Evolutionary conservation across 2,329 filamentous ascomycete genomes (phyloP).

Genomic region (Aspergillus felis): DNA sequence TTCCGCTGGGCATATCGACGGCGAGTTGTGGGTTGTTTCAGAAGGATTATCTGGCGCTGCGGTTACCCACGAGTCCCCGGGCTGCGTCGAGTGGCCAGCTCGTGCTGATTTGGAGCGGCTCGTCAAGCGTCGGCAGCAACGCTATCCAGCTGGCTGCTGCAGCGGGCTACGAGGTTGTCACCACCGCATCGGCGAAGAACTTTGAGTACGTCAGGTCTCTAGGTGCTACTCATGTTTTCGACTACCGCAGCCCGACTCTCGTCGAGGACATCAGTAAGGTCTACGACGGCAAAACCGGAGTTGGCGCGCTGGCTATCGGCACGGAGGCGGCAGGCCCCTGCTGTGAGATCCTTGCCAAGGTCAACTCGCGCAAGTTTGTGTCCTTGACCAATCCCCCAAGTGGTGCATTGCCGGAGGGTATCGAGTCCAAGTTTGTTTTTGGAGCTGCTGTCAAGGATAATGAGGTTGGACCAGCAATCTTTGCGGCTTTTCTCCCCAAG

Average conservation of each 20-base stretch:
- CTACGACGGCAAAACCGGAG: conserved; percentile 11
- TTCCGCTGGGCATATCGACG: conserved; percentile 19
- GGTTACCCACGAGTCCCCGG: not conserved
- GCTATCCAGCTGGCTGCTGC: conserved; percentile 45
- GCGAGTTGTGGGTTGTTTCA: conserved; percentile 20
- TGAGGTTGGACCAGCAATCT: not conserved
- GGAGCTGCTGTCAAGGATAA: not conserved
- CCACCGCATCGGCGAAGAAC: conserved; percentile 38
- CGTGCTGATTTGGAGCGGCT: conserved; percentile 10
- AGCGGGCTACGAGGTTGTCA: conserved; percentile 39
- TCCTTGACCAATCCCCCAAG: not conserved
- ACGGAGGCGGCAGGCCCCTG: not conserved
- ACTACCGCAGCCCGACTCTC: conserved; percentile 33
- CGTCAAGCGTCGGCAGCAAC: conserved; percentile 40
- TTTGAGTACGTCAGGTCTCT: conserved; percentile 41
- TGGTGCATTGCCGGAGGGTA: not conserved
- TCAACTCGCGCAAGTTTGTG: not conserved
- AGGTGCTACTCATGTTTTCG: conserved; percentile 43
- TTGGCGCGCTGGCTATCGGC: conserved; percentile 9
- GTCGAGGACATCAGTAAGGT: conserved; percentile 6
- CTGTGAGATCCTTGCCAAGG: not conserved
- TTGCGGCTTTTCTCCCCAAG: not conserved
- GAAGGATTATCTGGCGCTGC: conserved; percentile 13
- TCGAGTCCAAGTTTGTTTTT: not conserved
- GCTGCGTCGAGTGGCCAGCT: not conserved